Evolutionary conservation across 2,329 filamentous ascomycete species (phyloP).

Genomic region (Epichloe festucae): DNA sequence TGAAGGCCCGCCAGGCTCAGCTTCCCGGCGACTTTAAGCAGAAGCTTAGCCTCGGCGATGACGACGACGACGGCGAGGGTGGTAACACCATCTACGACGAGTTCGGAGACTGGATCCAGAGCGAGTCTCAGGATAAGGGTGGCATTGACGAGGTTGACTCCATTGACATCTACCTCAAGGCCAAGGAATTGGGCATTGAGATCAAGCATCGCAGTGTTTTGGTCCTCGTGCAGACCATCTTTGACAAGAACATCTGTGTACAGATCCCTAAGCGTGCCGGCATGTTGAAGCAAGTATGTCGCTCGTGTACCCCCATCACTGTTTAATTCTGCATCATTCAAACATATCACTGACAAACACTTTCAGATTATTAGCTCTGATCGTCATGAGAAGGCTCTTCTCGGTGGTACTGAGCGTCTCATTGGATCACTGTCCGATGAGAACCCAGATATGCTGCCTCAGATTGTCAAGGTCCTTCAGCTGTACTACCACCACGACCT

Average conservation of each 20-base stretch:
- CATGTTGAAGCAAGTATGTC: constrained; percentile 74
- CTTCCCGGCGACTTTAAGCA: constrained; percentile 93
- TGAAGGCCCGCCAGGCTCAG: constrained; percentile 85
- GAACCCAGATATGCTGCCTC: constrained; percentile 59
- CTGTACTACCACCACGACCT: constrained; percentile 86
- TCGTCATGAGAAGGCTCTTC: constrained; percentile 86
- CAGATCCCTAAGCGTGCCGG: constrained; percentile 74
- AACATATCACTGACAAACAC: background rate
- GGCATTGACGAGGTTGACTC: constrained; percentile 71
- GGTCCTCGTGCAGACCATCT: constrained; percentile 86
- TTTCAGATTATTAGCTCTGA: constrained; percentile 56
- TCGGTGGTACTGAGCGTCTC: constrained; percentile 90
- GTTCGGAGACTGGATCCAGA: constrained; percentile 84
- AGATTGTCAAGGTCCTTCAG: constrained; percentile 77
- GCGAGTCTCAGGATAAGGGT: constrained; percentile 57
- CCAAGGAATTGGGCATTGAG: constrained; percentile 91
- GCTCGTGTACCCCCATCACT: background rate
- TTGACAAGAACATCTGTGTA: constrained; percentile 77
- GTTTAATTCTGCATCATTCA: background rate
- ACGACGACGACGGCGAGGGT: constrained; percentile 68
- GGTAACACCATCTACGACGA: constrained; percentile 73
- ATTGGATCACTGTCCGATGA: constrained; percentile 59
- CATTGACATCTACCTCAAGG: constrained; percentile 89
- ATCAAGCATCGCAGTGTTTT: constrained; percentile 84
- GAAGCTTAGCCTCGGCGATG: constrained; percentile 71